phyloP scores from a whole-genome alignment of 164 flowering plant species.

The Annona squamosa region DNA sequence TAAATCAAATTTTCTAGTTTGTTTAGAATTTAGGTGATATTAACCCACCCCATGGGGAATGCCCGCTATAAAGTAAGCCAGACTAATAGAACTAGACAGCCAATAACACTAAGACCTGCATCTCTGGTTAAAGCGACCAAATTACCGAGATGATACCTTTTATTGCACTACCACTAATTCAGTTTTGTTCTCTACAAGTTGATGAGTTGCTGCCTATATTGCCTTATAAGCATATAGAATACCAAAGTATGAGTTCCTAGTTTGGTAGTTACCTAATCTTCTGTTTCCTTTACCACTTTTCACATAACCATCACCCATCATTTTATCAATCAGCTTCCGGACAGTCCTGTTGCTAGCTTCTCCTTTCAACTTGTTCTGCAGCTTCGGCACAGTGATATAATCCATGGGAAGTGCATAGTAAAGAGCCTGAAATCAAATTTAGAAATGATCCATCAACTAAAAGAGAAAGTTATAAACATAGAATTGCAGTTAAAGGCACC shows the following conservation, averaged over 20 bases:
- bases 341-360: constrained; percentile 52
- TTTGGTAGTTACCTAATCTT: constrained; percentile 46
- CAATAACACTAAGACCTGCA: too few species aligned
- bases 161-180: too few species aligned
- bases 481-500: too few species aligned
- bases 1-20: too few species aligned
- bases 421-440: constrained; percentile 49
- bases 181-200: neutral
- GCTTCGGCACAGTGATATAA: constrained; percentile 62
- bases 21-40: too few species aligned
- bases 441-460: neutral
- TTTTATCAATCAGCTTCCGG: constrained; percentile 65
- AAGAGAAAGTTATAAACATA: neutral
- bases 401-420: constrained; percentile 81
- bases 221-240: neutral
- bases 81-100: too few species aligned
- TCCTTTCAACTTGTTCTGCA: constrained; percentile 66
- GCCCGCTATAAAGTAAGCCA: too few species aligned
- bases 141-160: too few species aligned
- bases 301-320: constrained; percentile 68
- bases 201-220: neutral
- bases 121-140: too few species aligned
- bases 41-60: too few species aligned
- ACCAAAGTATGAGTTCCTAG: neutral
- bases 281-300: constrained; percentile 56